Evolutionary conservation across 495 filamentous ascomycete species (phyloP), one percentile per base, ranked within the genome.

Genomic region (Talaromyces stipitatus): DNA sequence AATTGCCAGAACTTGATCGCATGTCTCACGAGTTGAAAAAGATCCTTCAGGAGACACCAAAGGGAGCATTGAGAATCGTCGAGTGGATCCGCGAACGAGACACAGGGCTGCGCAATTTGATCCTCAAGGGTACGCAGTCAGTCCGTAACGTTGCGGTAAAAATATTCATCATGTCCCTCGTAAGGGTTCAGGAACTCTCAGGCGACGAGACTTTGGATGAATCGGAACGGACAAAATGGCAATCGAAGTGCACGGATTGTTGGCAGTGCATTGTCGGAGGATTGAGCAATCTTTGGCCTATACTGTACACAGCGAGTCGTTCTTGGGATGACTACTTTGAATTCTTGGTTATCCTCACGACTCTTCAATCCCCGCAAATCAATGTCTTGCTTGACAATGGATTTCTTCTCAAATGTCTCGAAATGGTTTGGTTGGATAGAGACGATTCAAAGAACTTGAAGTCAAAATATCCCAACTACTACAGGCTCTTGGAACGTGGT

Each of bases 281-380:
- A 14, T 61, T 86, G 8, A 69, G 69, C 38, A 77, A 79, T 10
- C 57, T 83, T 5, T 86, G 80, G 80, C 60, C 76, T 3, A 65
- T 64, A 8, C 64, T 88, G 27, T 83, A 89, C 56, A 66, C 69
- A 2, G 72, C 77, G 23, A 65, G 80, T 20, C 82, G 87, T 28
- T 78, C 84, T 8, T 95, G 90, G 90, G 81, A 84, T 38, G 90
- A 95, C 63, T 91, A 88, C 45, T 94, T 94, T 61, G 83, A 82
- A 24, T 77, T 89, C 29, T 72, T 92, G 58, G 62, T 77, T 26
- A 69, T 75, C 14, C 82, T 92, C 59, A 81, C 81, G 22, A 74
- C 69, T 27, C 64, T 85, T 48, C 85, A 86, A 1, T 63, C 68
- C 5, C 61, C 73, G 11, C 82, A 89, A 65, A 69, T 77, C 8